These are phyloP conservation scores for Closterium sp. DNA, from an alignment of 139 green algal species.

Conservation along the genomic window DNA sequence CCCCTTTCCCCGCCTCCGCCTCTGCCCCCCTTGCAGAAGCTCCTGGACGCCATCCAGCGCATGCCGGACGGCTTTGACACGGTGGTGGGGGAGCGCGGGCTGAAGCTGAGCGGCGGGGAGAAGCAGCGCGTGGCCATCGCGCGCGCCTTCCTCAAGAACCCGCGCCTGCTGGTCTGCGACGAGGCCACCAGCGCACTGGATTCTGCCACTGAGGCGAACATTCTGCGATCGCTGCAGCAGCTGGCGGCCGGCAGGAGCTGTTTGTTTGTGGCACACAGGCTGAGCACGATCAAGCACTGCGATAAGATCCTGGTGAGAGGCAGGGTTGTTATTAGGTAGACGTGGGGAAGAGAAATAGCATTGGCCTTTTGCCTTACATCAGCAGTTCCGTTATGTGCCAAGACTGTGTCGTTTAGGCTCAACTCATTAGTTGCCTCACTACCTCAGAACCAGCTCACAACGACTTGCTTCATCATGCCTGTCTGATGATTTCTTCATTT, in stretches of 20 bases:
- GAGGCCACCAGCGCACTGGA: slow-evolving; percentile 85
- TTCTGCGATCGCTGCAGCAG: slow-evolving; percentile 67
- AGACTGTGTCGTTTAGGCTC: no score
- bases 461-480: background rate
- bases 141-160: slow-evolving; percentile 70
- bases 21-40: slow-evolving; percentile 20
- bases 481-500: background rate
- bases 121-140: slow-evolving; percentile 96
- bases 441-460: background rate
- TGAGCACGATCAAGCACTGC: slow-evolving; percentile 78
- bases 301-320: slow-evolving; percentile 70
- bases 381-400: no score
- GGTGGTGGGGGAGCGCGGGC: slow-evolving; percentile 85
- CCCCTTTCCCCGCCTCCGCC: background rate
- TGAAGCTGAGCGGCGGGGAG: slow-evolving; percentile 86
- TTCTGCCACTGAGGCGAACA: slow-evolving; percentile 70
- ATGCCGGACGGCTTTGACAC: slow-evolving; percentile 91
- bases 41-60: slow-evolving; percentile 82
- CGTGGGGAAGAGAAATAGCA: no score
- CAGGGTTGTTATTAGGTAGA: background rate
- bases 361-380: no score
- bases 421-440: background rate
- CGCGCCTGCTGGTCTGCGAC: slow-evolving; percentile 84
- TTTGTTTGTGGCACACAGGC: slow-evolving; percentile 92
- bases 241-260: slow-evolving; percentile 67